Evolutionary conservation across 192 early-diverging fungal species (phyloP).

Genomic region (Coemansia sp.): DNA sequence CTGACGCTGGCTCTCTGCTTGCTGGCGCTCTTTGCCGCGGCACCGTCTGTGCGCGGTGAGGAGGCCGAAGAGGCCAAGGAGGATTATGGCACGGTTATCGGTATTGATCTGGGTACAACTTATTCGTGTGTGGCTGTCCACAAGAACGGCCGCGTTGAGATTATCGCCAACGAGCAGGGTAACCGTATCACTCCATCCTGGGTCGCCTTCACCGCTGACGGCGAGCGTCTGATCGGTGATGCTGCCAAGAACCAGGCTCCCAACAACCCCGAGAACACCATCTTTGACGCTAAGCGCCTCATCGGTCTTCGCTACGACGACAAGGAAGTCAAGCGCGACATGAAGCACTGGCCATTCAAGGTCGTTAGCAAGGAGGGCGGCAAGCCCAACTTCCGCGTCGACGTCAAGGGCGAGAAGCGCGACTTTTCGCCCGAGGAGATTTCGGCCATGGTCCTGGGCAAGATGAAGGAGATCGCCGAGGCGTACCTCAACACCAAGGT

Average conservation of each 20-base stretch:
- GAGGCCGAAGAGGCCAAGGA: conserved; percentile 44
- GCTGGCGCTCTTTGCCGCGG: conserved; percentile 46
- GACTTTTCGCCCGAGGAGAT: conserved; percentile 93
- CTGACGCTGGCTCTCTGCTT: conserved; percentile 47
- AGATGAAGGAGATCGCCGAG: conserved; percentile 99
- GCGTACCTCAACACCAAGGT: conserved; percentile 75
- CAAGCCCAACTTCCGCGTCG: conserved; percentile 82
- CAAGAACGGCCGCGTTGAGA: conserved; percentile 94
- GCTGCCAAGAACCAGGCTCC: conserved; percentile 95
- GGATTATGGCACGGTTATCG: conserved; percentile 68
- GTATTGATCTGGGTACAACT: conserved; percentile 96
- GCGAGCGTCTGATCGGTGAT: conserved; percentile 91
- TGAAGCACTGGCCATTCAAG: conserved; percentile 96
- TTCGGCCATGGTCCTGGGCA: conserved; percentile 97
- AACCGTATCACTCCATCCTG: conserved; percentile 95
- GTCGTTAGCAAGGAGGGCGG: conserved; percentile 72
- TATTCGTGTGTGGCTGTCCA: conserved; percentile 92
- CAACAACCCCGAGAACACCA: conserved; percentile 86
- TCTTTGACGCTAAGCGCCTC: conserved; percentile 93
- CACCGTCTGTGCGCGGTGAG: conserved; percentile 46
- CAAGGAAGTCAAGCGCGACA: conserved; percentile 87
- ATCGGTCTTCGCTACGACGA: conserved; percentile 90
- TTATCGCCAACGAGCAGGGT: conserved; percentile 97
- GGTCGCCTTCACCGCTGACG: conserved; percentile 85
- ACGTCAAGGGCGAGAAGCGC: conserved; percentile 85